Percentiles rank a stretch among this genome's conserved stretches.
Conservation (phyloP, 2,329 filamentous ascomycete genomes). For the Penicillium italicum region DNA sequence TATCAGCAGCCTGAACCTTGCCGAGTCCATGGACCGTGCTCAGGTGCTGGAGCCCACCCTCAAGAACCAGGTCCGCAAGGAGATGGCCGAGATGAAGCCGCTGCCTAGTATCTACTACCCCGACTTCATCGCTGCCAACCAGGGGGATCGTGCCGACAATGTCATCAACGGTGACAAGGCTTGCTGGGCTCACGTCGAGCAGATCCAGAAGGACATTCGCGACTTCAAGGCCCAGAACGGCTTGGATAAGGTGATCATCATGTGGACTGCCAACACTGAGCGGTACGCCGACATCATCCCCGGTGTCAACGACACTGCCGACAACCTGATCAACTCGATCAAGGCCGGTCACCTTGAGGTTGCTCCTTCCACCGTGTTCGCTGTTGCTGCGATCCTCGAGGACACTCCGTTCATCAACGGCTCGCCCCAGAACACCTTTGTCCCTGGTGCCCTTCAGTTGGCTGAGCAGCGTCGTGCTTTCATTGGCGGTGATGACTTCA, state of each 20-base stretch:
- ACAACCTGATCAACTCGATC: slow-evolving; percentile 86
- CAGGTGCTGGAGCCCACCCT: slow-evolving; percentile 92
- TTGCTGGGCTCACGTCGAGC: slow-evolving; percentile 81
- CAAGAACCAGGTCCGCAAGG: slow-evolving; percentile 84
- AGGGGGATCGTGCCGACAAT: slow-evolving; percentile 94
- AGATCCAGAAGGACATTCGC: slow-evolving; percentile 87
- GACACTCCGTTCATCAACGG: slow-evolving; percentile 95
- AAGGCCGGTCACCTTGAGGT: slow-evolving; percentile 83
- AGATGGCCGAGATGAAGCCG: slow-evolving; percentile 84
- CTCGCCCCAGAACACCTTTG: slow-evolving; percentile 98
- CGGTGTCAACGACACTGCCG: slow-evolving; percentile 93
- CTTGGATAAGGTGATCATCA: slow-evolving; percentile 93
- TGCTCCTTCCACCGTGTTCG: slow-evolving; percentile 93
- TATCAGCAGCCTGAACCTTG: slow-evolving; percentile 85
- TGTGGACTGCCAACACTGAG: slow-evolving; percentile 99
- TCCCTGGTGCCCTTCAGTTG: slow-evolving; percentile 84
- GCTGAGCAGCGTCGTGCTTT: slow-evolving; percentile 84
- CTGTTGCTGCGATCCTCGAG: slow-evolving; percentile 90
- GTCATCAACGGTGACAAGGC: slow-evolving; percentile 79
- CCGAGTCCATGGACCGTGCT: slow-evolving; percentile 91
- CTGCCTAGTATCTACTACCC: slow-evolving; percentile 97
- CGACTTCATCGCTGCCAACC: slow-evolving; percentile 98
- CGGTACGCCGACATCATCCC: slow-evolving; percentile 83
- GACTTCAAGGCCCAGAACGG: slow-evolving; percentile 83
- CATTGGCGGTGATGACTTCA: slow-evolving; percentile 98